phyloP scores from a whole-genome alignment of 768 basidiomycete species.

The Cystobasidium ongulense region DNA sequence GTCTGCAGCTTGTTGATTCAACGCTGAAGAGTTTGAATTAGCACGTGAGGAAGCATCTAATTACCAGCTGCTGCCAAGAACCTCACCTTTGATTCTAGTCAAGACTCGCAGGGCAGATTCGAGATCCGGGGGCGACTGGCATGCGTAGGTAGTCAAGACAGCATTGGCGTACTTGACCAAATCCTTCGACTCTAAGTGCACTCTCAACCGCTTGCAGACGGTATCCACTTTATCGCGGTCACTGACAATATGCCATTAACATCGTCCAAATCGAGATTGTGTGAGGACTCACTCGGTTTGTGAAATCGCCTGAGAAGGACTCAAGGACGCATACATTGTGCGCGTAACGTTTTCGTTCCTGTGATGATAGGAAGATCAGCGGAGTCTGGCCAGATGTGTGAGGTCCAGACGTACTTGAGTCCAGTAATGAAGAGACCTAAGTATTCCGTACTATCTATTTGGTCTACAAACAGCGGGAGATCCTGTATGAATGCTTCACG shows the following conservation, averaged over 20 bases:
- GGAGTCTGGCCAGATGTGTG: not conserved
- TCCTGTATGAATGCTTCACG: constrained; percentile 58
- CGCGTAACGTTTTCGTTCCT: constrained; percentile 43
- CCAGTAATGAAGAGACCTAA: constrained; percentile 84
- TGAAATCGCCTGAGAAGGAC: not conserved
- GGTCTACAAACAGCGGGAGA: constrained; percentile 64
- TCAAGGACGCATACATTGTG: constrained; percentile 41
- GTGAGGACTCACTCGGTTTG: not conserved
- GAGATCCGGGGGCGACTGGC: constrained; percentile 82
- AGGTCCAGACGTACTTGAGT: constrained; percentile 55
- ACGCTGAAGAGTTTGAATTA: constrained; percentile 45
- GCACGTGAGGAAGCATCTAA: not conserved
- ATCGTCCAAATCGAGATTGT: too few relatives aligned
- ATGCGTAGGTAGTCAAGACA: constrained; percentile 83
- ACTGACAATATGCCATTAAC: not conserved
- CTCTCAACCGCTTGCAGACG: constrained; percentile 69
- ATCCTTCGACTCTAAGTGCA: constrained; percentile 60
- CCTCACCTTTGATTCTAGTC: constrained; percentile 68
- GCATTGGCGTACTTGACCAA: constrained; percentile 76
- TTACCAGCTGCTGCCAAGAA: constrained; percentile 36
- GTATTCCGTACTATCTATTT: constrained; percentile 80
- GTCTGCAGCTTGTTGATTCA: constrained; percentile 69
- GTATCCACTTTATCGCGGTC: constrained; percentile 50
- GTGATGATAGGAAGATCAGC: too few relatives aligned
- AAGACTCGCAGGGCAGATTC: constrained; percentile 72